Base-by-base conservation (phyloP, 306 rosid species). In the Canavalia gladiata region DNA sequence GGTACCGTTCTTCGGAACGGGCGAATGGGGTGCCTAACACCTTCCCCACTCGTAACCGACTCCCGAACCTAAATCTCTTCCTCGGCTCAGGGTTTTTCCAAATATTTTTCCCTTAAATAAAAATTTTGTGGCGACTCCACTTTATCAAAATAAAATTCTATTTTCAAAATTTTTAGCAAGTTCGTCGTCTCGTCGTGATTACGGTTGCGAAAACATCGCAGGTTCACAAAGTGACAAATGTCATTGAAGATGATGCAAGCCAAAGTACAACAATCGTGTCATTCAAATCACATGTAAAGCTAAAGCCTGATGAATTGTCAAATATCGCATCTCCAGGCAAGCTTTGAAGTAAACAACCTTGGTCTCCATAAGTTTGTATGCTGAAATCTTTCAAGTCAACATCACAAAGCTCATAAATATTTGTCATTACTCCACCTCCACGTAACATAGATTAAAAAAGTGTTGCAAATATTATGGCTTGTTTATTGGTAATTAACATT, bases 311-410 rank as follows among this genome's bases (percentile, higher is more conserved):
- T 51, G 88, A 43, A 37, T 92, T 96, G 87, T 96, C 99, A 75
- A 90, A 89, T 80, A 88, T n/a, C 91, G 90, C 87, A 78, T 96
- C 97, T 66, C 90, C 86, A 25, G 99, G 97, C 87, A 86, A 86
- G 92, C 98, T 96, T 82, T 94, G 91, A 79, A 96, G 99, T 30
- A 96, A 89, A 83, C 99, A 93, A 41, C 98, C 25, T 18, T 18
- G 25, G 25, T 18, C 99, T 92, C 78, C 87, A 86, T 58, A 81
- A 31, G 79, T 91, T 93, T 90, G 99, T 79, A 95, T 84, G 88
- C 99, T 95, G 86, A 95, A 95, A 87, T 95, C 99, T 92, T 95
- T 95, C 89, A 95, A 89, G 82, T 95, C 99, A 35, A 95, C 92
- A 45, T 95, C 98, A 80, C 99, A 95, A 74, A 95, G 99, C 87